Conservation (phyloP, 805 yeast species). For the Nematodospora valgi region DNA sequence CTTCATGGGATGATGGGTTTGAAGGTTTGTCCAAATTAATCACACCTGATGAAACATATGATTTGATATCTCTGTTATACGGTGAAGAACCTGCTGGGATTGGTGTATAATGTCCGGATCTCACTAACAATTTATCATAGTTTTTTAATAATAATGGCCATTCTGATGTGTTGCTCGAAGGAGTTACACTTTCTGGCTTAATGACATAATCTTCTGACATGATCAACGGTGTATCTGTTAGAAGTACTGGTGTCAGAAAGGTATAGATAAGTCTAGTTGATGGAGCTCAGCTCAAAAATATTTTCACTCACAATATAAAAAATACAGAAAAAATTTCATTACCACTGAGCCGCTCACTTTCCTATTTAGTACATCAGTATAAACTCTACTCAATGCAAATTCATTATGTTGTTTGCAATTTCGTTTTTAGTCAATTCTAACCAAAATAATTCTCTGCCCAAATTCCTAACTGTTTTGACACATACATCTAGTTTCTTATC, state of each 20-base stretch:
- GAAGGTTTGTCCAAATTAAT: slow-evolving; percentile 97
- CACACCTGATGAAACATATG: slow-evolving; percentile 90
- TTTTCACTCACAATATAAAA: slow-evolving; percentile 3
- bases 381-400: slow-evolving; percentile 5
- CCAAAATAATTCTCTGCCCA: slow-evolving; percentile 42
- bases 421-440: slow-evolving; percentile 32
- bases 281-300: slow-evolving; percentile 3
- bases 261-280: background rate
- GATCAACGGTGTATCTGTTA: background rate
- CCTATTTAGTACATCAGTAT: background rate
- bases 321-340: slow-evolving; percentile 6
- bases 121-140: slow-evolving; percentile 88
- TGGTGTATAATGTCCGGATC: slow-evolving; percentile 97
- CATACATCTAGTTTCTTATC: slow-evolving; percentile 31
- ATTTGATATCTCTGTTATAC: slow-evolving; percentile 85
- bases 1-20: slow-evolving; percentile 98
- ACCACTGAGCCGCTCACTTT: slow-evolving; percentile 26
- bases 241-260: background rate
- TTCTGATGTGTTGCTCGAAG: slow-evolving; percentile 81
- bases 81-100: slow-evolving; percentile 96
- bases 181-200: slow-evolving; percentile 80
- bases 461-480: slow-evolving; percentile 31
- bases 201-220: slow-evolving; percentile 75
- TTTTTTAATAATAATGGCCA: slow-evolving; percentile 95
- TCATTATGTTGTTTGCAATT: slow-evolving; percentile 23